Evolutionary conservation across 2,329 filamentous ascomycete genomes (phyloP), one percentile per base, ranked within the genome.

Genomic region (Penicillium sp.): DNA sequence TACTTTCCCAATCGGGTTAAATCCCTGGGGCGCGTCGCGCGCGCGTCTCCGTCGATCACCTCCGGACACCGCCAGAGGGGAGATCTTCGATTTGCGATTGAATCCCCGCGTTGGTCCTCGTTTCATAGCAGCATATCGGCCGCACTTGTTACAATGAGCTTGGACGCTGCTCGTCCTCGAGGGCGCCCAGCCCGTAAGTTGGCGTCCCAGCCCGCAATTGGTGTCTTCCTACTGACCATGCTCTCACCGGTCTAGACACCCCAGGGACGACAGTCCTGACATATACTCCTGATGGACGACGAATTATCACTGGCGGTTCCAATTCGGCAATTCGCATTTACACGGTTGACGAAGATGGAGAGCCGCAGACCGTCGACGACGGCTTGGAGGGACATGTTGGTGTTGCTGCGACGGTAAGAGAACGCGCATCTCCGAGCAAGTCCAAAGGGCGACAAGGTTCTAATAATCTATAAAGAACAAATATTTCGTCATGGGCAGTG

Each of bases 261-360:
- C 87, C 90, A 50, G 95, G 95, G 60, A 85, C 87, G 53, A 97
- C 95, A 2, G 92, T 87, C 65, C 87, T 95, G 63, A 85, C 89
- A 60, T 97, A 97, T 75, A 97, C 92, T 1, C 90, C 91, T 6
- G 87, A 96, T 72, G 94, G 95, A 58, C 84, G 83, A 63, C 90
- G 89, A 66, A 82, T 99, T 54, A 86, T 97, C 62, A 97, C 94
- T 10, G 92, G 92, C 56, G 94, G 94, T 60, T 89, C 91, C 55
- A 96, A 97, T 77, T 95, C 95, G 68, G 91, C 91, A 7, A 92
- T 96, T 67, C 90, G 95, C 46, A 85, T 97, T 46, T 99, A 96
- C 79, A 90, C 88, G 63, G 94, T 92, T 13, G 91, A 91, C 56
- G 94, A 89, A 34, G 90, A 96, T 76, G 92, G 92, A 65, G 94